A percentile compares a stretch with the other conserved stretches of the same genome.
phyloP scores from a whole-genome alignment of 805 yeast species.

The Ogataea degrootiae region DNA sequence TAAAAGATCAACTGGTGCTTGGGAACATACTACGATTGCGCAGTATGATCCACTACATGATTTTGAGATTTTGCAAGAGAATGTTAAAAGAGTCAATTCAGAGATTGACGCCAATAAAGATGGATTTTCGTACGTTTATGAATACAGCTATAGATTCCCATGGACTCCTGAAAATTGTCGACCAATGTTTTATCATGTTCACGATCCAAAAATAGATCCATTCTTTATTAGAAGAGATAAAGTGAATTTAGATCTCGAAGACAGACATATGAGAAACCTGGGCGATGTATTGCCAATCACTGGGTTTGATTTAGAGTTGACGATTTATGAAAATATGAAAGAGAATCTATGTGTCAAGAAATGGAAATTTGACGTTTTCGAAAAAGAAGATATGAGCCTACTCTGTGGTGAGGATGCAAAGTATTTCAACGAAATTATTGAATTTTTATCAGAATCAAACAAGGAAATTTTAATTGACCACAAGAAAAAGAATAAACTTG shows the following conservation, averaged over 20 bases:
- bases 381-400: not conserved
- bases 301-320: constrained; percentile 22
- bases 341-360: constrained; percentile 14
- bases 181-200: constrained; percentile 38
- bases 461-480: not conserved
- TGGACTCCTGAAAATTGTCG: constrained; percentile 13
- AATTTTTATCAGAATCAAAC: constrained; percentile 2
- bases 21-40: constrained; percentile 17
- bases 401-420: constrained; percentile 4
- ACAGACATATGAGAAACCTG: constrained; percentile 20
- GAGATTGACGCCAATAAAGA: constrained; percentile 3
- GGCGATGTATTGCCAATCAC: constrained; percentile 19
- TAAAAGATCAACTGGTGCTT: constrained; percentile 11
- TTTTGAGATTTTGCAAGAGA: constrained; percentile 13
- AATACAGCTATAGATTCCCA: constrained; percentile 10
- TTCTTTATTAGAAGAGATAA: constrained; percentile 28
- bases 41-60: constrained; percentile 29
- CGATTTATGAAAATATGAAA: constrained; percentile 22
- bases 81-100: constrained; percentile 1
- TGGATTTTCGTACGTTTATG: constrained; percentile 2
- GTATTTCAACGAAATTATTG: constrained; percentile 5
- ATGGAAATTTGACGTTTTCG: constrained; percentile 1
- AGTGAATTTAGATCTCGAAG: constrained; percentile 13
- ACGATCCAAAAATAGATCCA: constrained; percentile 48
- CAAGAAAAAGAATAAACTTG: not conserved